These are phyloP conservation scores for Candida railenensis DNA, from an alignment of 805 yeast species.

Conservation along the genomic window DNA sequence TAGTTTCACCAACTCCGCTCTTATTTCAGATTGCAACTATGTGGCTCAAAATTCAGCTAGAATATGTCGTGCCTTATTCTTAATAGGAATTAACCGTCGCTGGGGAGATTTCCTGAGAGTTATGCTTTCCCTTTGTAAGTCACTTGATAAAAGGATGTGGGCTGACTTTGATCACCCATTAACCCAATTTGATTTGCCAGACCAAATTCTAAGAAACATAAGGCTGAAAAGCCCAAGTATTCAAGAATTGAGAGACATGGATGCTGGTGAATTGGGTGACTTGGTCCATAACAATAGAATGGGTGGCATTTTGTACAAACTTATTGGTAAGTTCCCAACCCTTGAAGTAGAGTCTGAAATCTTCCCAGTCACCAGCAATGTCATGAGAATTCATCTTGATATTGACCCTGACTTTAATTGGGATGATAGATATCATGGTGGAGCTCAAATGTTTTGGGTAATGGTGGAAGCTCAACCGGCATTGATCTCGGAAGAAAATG, in stretches of 20 bases:
- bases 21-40: constrained; percentile 83
- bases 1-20: constrained; percentile 70
- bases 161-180: constrained; percentile 80
- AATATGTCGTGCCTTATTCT: constrained; percentile 85
- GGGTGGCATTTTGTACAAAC: constrained; percentile 61
- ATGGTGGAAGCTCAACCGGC: constrained; percentile 66
- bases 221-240: constrained; percentile 65
- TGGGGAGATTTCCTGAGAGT: constrained; percentile 85
- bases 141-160: constrained; percentile 86
- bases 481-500: neutral
- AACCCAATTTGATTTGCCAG: constrained; percentile 80
- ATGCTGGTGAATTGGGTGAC: constrained; percentile 79
- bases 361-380: constrained; percentile 84
- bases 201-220: constrained; percentile 58
- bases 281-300: constrained; percentile 77
- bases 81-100: constrained; percentile 81
- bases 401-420: constrained; percentile 79
- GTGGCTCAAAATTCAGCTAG: constrained; percentile 96
- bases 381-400: constrained; percentile 73
- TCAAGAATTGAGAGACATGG: constrained; percentile 72
- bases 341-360: constrained; percentile 76
- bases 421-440: constrained; percentile 82
- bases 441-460: constrained; percentile 86
- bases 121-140: constrained; percentile 78
- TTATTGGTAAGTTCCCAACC: constrained; percentile 72